phyloP scores from a whole-genome alignment of 1,284 basidiomycete species.

The Athelia sp. region DNA sequence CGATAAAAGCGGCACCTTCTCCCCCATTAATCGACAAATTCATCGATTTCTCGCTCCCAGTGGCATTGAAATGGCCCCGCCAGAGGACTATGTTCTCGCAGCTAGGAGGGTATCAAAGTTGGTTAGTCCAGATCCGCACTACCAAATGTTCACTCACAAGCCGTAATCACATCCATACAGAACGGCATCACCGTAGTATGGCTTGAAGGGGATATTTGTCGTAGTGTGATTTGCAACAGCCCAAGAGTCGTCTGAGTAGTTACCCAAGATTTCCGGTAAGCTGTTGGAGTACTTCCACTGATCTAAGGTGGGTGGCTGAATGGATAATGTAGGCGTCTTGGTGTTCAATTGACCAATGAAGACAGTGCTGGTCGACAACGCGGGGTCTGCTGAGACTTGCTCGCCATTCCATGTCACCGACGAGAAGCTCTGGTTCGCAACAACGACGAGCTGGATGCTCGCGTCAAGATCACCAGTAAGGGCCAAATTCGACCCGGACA shows the following conservation, averaged over 20 bases:
- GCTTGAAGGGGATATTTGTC: constrained; percentile 66
- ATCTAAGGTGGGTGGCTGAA: constrained; percentile 33
- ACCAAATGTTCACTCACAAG: constrained; percentile 49
- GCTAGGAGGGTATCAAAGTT: constrained; percentile 32
- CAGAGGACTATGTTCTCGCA: constrained; percentile 77
- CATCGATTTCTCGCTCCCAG: constrained; percentile 51
- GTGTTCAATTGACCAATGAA: constrained; percentile 29
- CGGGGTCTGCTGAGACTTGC: constrained; percentile 31
- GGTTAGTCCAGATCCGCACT: no score
- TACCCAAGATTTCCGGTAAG: constrained; percentile 56
- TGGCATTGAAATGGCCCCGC: constrained; percentile 72
- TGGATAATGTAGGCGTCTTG: constrained; percentile 9
- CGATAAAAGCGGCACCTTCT: constrained; percentile 39
- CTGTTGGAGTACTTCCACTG: constrained; percentile 70
- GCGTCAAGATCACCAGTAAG: constrained; percentile 45
- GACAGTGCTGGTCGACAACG: constrained; percentile 30
- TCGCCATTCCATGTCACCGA: constrained; percentile 69
- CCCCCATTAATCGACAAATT: constrained; percentile 78
- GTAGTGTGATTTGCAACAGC: constrained; percentile 57
- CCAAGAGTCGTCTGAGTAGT: constrained; percentile 63
- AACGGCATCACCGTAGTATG: constrained; percentile 61
- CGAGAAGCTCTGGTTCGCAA: constrained; percentile 45
- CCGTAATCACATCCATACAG: constrained; percentile 80
- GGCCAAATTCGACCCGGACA: constrained; percentile 31
- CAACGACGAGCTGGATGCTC: constrained; percentile 39